These are phyloP conservation scores for Vigna nakashimae DNA, from an alignment of 306 rosid species.

Conservation along the genomic window DNA sequence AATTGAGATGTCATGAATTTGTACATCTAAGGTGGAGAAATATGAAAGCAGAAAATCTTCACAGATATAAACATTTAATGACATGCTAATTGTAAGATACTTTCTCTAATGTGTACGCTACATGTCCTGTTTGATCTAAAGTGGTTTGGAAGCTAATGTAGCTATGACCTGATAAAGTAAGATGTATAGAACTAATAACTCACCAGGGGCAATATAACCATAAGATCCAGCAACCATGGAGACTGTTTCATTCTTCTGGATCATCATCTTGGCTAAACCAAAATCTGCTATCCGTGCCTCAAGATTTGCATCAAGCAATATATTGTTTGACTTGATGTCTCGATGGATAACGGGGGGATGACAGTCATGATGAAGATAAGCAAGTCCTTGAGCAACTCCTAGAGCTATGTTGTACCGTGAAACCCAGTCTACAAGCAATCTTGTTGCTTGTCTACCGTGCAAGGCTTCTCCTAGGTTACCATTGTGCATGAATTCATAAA, in stretches of 20 bases:
- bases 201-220: constrained; percentile 98
- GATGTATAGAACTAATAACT: constrained; percentile 43
- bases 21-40: neutral
- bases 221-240: constrained; percentile 97
- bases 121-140: neutral
- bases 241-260: constrained; percentile 84
- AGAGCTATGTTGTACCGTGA: constrained; percentile 87
- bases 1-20: constrained; percentile 15
- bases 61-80: neutral
- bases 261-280: constrained; percentile 93
- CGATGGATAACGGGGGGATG: constrained; percentile 89
- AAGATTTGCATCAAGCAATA: constrained; percentile 86
- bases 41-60: constrained; percentile 7
- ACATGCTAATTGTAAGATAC: constrained; percentile 10
- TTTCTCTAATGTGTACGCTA: constrained; percentile 17
- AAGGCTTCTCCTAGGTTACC: constrained; percentile 94
- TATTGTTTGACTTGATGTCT: constrained; percentile 89
- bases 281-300: constrained; percentile 95
- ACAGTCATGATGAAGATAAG: constrained; percentile 97
- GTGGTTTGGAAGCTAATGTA: neutral
- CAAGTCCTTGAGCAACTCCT: constrained; percentile 91
- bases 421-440: constrained; percentile 91
- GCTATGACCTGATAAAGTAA: constrained; percentile 23
- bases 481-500: constrained; percentile 89
- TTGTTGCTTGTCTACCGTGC: constrained; percentile 72